Conservation (phyloP, 2,329 filamentous ascomycete genomes). For the Clonostachys chloroleuca region DNA sequence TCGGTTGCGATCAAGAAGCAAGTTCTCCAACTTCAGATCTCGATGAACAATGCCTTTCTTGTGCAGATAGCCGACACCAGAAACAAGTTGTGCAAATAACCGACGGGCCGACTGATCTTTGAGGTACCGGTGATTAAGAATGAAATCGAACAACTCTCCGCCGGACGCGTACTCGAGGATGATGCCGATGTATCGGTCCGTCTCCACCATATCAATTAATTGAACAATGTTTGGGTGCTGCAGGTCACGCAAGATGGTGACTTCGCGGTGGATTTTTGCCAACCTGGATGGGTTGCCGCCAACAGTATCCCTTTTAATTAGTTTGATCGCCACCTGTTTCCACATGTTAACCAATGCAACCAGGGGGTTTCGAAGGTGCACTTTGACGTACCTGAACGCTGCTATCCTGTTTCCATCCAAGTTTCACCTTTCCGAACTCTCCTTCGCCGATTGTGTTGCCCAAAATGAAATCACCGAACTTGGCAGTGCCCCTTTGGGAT, state of each 20-base stretch:
- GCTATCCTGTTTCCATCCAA: constrained; percentile 96
- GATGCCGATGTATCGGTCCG: constrained; percentile 94
- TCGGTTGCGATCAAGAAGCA: constrained; percentile 89
- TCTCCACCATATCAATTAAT: constrained; percentile 97
- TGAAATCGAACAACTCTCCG: constrained; percentile 97
- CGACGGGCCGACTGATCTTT: constrained; percentile 89
- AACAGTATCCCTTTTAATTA: constrained; percentile 88
- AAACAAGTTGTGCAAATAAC: constrained; percentile 92
- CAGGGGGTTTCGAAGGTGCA: not conserved
- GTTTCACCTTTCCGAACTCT: constrained; percentile 97
- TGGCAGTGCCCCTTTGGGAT: constrained; percentile 59
- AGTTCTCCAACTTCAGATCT: constrained; percentile 93
- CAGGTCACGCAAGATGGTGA: constrained; percentile 80
- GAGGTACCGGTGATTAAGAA: constrained; percentile 91
- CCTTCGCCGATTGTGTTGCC: constrained; percentile 96
- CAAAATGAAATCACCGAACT: constrained; percentile 93
- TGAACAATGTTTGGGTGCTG: constrained; percentile 96
- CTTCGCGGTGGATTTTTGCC: constrained; percentile 96
- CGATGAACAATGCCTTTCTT: constrained; percentile 98
- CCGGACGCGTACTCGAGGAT: constrained; percentile 98
- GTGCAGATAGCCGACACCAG: constrained; percentile 94
- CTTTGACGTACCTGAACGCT: constrained; percentile 65
- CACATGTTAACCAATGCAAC: not conserved
- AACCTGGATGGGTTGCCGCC: constrained; percentile 84
- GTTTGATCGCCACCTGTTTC: constrained; percentile 87